phyloP scores from a whole-genome alignment of 2,329 filamentous ascomycete genomes.

The Aspergillus candidus region DNA sequence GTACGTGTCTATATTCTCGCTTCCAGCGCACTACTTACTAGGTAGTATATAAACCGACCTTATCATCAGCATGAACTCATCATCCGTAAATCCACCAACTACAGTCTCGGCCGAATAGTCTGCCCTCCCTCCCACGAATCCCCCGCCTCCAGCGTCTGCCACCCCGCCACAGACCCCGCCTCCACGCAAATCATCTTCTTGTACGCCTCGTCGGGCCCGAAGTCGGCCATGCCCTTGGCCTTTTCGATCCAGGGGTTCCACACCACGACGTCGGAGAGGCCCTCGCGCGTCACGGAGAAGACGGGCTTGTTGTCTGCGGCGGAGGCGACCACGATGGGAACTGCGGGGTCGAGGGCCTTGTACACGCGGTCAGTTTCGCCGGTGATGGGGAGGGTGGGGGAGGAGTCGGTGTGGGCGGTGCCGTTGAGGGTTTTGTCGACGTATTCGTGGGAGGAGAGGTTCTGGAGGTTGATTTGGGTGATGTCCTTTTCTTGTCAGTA shows the following conservation, averaged over 20 bases:
- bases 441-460: constrained; percentile 71
- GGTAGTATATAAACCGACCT: neutral
- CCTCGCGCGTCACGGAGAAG: constrained; percentile 74
- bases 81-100: neutral
- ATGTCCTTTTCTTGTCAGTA: constrained; percentile 59
- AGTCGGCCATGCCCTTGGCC: constrained; percentile 74
- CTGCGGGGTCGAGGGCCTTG: constrained; percentile 53
- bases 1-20: too few species aligned
- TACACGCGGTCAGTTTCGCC: constrained; percentile 87
- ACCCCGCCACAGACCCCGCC: constrained; percentile 74
- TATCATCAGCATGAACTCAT: constrained; percentile 1
- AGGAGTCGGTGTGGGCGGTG: constrained; percentile 58
- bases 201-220: constrained; percentile 81
- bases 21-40: too few species aligned
- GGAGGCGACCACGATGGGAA: constrained; percentile 31
- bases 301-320: constrained; percentile 52
- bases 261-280: constrained; percentile 79
- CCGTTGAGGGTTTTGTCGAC: constrained; percentile 73
- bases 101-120: constrained; percentile 44
- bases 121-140: constrained; percentile 62
- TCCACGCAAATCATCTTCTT: constrained; percentile 94
- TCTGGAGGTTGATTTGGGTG: constrained; percentile 61
- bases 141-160: constrained; percentile 78
- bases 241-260: constrained; percentile 97
- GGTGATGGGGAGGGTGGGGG: constrained; percentile 60